phyloP scores from a whole-genome alignment of 2,329 filamentous ascomycete genomes.

The Colletotrichum chlorophyti region DNA sequence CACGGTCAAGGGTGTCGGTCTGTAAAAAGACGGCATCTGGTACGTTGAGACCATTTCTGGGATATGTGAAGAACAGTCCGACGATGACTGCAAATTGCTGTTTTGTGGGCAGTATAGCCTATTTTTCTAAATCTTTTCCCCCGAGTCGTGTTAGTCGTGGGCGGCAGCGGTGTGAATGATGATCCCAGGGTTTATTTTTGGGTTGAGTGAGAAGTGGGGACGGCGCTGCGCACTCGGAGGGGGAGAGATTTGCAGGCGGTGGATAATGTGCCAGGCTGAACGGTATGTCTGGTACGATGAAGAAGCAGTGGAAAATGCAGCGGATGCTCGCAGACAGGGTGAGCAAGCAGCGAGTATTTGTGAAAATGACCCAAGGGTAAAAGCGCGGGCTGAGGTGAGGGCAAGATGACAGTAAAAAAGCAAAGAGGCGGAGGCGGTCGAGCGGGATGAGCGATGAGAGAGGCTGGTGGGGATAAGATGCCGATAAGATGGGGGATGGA shows the following conservation, averaged over 20 bases:
- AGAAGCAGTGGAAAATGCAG: neutral
- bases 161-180: conserved; percentile 24
- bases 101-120: conserved; percentile 17
- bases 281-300: neutral
- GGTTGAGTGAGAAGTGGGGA: conserved; percentile 25
- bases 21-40: conserved; percentile 59
- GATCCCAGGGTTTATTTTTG: conserved; percentile 29
- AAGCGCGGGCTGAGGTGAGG: neutral
- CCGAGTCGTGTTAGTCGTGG: conserved; percentile 25
- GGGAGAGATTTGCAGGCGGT: conserved; percentile 11
- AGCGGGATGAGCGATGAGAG: conserved; percentile 26
- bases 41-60: conserved; percentile 56
- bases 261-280: conserved; percentile 2
- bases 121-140: conserved; percentile 19
- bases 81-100: conserved; percentile 24
- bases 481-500: no score
- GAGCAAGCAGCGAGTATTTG: conserved; percentile 9
- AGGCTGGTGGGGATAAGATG: conserved; percentile 26
- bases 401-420: conserved; percentile 9
- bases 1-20: conserved; percentile 56
- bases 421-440: conserved; percentile 20
- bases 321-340: neutral
- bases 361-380: neutral
- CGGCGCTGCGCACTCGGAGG: conserved; percentile 18
- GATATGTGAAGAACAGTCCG: conserved; percentile 32